Base-by-base conservation (phyloP, 805 yeast genomes). In the Teunomyces barrocoloradensis region DNA sequence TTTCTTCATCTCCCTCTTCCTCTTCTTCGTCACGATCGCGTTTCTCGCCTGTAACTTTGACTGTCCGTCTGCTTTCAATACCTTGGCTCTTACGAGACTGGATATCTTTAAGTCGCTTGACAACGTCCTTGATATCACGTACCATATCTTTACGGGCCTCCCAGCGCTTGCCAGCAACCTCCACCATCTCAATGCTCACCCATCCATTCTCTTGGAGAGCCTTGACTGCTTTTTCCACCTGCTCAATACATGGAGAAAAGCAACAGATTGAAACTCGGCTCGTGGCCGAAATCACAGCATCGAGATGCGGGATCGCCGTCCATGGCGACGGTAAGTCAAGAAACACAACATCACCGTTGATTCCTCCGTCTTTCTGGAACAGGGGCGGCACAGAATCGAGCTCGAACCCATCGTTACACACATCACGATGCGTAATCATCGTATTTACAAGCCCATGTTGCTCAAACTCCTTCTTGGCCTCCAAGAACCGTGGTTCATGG, bases 201-300 rank as follows among this genome's bases (percentile, higher is more conserved):
- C 97, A 94, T 0, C 96, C 96, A 37, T 83, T 64, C 29, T 73
- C 77, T 54, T 85, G 83, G 48, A 94, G 69, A 0, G 87, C 85
- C 53, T 80, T 85, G 10, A 92, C 82, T 0, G 98, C 88, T 61
- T 87, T 85, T 48, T 85, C 85, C 3, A 94, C 99, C 69, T 94
- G 99, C 68, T 94, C 99, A 42, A 94, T 87, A 66, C 99, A 94
- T 7, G 99, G 99, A 34, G 96, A 88, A 62, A 94, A 94, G 66
- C 99, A 94, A 68, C 99, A 94, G 45, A 94, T 77, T 2, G 87
- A 82, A 18, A 82, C 87, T 23, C 75, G 73, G 46, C 75, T 71
- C 15, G 68, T 68, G 6, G 69, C 64, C 6, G 86, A 69, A 12
- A 87, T 75, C 1, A 87, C 95, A 28, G 60, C 55, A 10, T 74